Evolutionary conservation across 108 stramenopile species (phyloP), one percentile per base, ranked within the genome.

Genomic region (Hondaea fermentalgiana): DNA sequence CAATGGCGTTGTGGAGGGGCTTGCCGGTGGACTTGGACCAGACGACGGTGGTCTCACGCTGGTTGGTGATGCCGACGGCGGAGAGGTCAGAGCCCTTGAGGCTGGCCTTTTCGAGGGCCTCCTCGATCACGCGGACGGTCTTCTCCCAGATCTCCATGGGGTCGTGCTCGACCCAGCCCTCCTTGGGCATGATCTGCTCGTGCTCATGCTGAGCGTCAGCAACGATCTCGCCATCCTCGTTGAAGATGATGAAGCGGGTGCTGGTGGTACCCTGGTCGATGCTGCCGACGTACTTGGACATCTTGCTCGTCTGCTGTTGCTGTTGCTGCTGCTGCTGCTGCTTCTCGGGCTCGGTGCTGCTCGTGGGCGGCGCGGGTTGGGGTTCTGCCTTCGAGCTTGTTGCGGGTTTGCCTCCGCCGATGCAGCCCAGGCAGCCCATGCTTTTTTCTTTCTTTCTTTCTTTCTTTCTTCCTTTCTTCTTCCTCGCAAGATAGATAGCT

Each of bases 221-320:
- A 16, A 95, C 95, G 55, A 97, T 93, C 28, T 88, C 59, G 19
- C 98, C 98, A 14, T 87, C 19, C 17, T 91, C 72, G 59, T 96
- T 94, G 87, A 98, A 96, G 8, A 99, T 72, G 25, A 98, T 90
- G 91, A 98, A 97, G 0, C 98, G 95, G 0, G 98, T 95, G 64
- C 94, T 95, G 55, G 96, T 95, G 5, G 99, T 99, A 76, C 99
- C 99, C 93, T 99, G 98, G 90, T 99, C 98, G 89, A 99, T 98
- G 72, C 97, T 89, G 58, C 97, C 97, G 47, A 99, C 92, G 72
- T 87, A 88, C 25, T 60, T 64, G 45, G 57, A 5, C 89, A 35
- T 71, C 42, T 19, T 60, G 25, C 6, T 28, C 25, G 23, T 10
- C 23, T 42, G 8, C 64, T 42, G 8, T 14, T 6, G 17, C 64